These are phyloP conservation scores for Jamesozyma rosinii DNA, from an alignment of 805 yeast species.

Conservation along the genomic window DNA sequence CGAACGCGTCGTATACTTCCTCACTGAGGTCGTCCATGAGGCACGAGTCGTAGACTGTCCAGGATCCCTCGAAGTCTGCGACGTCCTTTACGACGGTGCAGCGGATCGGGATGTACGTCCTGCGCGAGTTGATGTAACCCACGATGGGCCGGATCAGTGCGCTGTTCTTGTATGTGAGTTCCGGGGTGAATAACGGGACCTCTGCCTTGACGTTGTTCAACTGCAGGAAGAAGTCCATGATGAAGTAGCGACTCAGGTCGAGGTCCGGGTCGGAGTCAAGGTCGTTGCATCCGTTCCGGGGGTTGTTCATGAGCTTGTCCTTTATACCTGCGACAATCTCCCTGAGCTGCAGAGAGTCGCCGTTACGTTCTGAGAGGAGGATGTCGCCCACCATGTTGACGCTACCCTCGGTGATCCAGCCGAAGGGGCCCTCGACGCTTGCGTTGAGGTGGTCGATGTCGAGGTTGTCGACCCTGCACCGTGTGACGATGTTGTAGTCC, in stretches of 20 bases:
- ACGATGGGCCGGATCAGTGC: constrained; percentile 92
- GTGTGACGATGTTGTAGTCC: constrained; percentile 52
- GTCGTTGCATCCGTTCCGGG: constrained; percentile 6
- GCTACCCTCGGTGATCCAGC: constrained; percentile 89
- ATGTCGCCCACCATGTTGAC: constrained; percentile 93
- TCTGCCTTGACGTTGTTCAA: constrained; percentile 81
- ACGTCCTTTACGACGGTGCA: constrained; percentile 73
- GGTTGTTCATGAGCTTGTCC: constrained; percentile 11
- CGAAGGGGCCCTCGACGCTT: constrained; percentile 90
- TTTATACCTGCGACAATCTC: constrained; percentile 44
- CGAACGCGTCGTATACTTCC: constrained; percentile 87
- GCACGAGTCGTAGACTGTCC: constrained; percentile 89
- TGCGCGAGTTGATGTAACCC: constrained; percentile 83
- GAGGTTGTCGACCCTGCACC: constrained; percentile 77
- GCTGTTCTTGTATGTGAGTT: constrained; percentile 80
- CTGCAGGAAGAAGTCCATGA: constrained; percentile 69
- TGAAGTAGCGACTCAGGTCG: constrained; percentile 44
- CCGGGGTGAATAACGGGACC: constrained; percentile 81
- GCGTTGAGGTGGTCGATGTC: constrained; percentile 82
- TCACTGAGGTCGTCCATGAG: constrained; percentile 85
- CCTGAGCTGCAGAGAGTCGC: constrained; percentile 35
- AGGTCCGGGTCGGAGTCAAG: constrained; percentile 9
- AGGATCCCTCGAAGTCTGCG: constrained; percentile 84
- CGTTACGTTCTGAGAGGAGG: constrained; percentile 60
- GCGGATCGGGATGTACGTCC: constrained; percentile 79